These are phyloP conservation scores for Botrytis deweyae DNA, from an alignment of 2,329 filamentous ascomycete species.

Conservation along the genomic window DNA sequence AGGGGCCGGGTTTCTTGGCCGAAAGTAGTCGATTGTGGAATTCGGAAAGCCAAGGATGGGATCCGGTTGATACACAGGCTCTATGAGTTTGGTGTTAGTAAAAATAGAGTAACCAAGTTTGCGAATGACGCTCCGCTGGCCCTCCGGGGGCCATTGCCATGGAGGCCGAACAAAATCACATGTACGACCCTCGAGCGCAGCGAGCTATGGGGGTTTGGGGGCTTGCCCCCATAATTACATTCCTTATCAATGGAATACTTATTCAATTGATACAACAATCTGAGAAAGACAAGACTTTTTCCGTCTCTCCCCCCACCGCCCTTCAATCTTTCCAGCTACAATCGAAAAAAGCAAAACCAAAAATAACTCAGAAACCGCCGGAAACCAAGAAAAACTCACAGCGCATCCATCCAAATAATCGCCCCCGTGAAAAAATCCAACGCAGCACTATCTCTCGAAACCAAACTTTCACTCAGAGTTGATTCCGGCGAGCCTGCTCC, in stretches of 20 bases:
- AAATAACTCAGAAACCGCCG: neutral
- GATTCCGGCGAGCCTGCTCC: neutral
- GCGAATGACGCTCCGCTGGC: neutral
- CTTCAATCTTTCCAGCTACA: neutral
- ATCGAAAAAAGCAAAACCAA: neutral
- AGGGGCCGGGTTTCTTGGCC: neutral
- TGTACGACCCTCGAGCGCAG: neutral
- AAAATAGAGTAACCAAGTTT: neutral
- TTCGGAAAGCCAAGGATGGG: conserved; percentile 44
- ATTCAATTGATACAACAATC: neutral
- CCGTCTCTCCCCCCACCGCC: rapidly evolving
- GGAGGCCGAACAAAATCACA: neutral
- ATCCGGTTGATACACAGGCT: conserved; percentile 47
- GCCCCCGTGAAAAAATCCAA: conserved; percentile 17
- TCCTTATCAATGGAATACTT: neutral
- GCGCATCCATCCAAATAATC: conserved; percentile 18
- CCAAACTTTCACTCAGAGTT: neutral
- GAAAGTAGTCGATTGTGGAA: conserved; percentile 21
- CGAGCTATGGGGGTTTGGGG: neutral
- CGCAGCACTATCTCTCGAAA: conserved; percentile 15
- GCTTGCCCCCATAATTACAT: neutral
- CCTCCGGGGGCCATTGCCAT: neutral
- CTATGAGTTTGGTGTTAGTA: conserved; percentile 6
- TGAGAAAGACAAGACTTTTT: neutral
- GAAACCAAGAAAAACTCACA: neutral